Evolutionary conservation across 2,329 filamentous ascomycete species (phyloP), one percentile per base, ranked within the genome.

Genomic region (Pseudogymnoascus sp.): DNA sequence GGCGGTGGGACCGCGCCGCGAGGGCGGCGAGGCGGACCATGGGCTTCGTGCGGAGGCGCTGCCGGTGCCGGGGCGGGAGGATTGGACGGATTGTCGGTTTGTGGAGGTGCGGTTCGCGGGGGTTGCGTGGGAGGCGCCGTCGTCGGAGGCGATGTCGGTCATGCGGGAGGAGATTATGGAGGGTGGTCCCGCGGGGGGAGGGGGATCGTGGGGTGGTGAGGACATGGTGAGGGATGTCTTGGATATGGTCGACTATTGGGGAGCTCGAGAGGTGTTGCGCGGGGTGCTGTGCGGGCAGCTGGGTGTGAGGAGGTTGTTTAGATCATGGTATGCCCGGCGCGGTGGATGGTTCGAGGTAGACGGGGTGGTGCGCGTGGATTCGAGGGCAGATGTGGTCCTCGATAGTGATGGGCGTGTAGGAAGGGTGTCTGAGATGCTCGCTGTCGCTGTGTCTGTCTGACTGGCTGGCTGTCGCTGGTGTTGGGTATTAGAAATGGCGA

Each of bases 1-100:
- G 21, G 21, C 21, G 21, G 21, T 52, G 42, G 75, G 74, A 13
- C 62, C 65, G 62, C 82, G 83, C 63, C 86, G 82, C 60, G 86
- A 80, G 18, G 81, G 78, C 35, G 85, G 79, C 12, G 77, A 74
- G 65, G 82, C 80, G 62, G 80, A 80, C 79, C 83, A 83, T 67
- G 76, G 75, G 65, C 75, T 75, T 62, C 78, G 58, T 1, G 64
- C 65, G 2, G 82, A 83, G 0, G 82, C 84, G 63, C 74, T 76
- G 9, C 80, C 79, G 4, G 83, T 84, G 15, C 77, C 80, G 12
- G 83, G 82, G 33, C 83, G 79, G 12, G 82, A 83, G 15, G 72
- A 70, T n/a, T 69, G 69, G 62, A 65, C 60, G 59, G 75, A 78
- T 59, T 72, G 74, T 64, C 76, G 72, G 62, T 73, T 63, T 68